A percentile compares a stretch with the other conserved stretches of the same genome.
These are phyloP conservation scores for Cnidoscolus chayamansa DNA, from an alignment of 441 rosid species.

Conservation along the genomic window DNA sequence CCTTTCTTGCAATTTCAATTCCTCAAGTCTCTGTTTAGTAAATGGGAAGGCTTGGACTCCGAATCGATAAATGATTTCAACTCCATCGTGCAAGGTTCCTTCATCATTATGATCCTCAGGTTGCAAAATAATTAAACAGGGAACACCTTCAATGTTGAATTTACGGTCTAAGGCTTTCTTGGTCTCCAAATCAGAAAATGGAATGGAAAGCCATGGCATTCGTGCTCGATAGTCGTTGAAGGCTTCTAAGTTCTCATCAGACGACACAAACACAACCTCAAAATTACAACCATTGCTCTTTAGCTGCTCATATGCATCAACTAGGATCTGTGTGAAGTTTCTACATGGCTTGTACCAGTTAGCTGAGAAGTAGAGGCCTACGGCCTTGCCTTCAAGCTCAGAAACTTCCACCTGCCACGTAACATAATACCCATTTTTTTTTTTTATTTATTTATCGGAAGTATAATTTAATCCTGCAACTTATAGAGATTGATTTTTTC, in stretches of 20 bases:
- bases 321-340: constrained; percentile 36
- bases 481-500: no score
- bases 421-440: background rate
- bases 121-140: constrained; percentile 49
- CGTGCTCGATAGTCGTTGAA: constrained; percentile 40
- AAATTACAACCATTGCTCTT: constrained; percentile 36
- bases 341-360: constrained; percentile 57
- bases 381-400: constrained; percentile 44
- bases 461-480: no score
- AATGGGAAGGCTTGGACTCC: constrained; percentile 57
- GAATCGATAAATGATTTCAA: constrained; percentile 42
- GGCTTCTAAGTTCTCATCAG: constrained; percentile 49
- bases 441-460: no score
- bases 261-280: constrained; percentile 54
- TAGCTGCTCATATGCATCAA: constrained; percentile 36
- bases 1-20: constrained; percentile 40
- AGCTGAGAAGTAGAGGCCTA: constrained; percentile 62
- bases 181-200: constrained; percentile 52
- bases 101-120: constrained; percentile 39
- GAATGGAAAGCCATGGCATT: constrained; percentile 66
- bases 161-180: constrained; percentile 45
- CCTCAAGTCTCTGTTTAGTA: constrained; percentile 42
- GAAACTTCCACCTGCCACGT: constrained; percentile 44
- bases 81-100: constrained; percentile 35
- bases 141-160: constrained; percentile 52